Evolutionary conservation across 495 filamentous ascomycete genomes (phyloP).

Genomic region (Pyrenula massariospora): DNA sequence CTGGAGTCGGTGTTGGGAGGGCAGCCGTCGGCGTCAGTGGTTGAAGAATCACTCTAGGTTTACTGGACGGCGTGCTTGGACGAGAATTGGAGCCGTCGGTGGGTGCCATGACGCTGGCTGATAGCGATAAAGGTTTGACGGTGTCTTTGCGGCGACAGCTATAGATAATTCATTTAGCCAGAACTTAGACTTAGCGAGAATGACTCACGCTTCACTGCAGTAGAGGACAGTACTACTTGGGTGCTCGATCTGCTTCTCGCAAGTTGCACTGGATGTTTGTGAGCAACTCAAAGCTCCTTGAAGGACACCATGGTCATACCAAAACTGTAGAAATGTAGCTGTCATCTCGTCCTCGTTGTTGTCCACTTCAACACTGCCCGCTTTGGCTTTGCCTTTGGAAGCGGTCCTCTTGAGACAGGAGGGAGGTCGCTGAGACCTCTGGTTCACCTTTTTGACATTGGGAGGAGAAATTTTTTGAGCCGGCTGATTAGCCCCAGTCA

Average conservation of each 20-base stretch:
- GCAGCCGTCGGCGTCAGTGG: conserved; percentile 29
- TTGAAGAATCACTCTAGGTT: conserved; percentile 29
- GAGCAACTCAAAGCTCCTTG: not conserved
- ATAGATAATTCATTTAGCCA: conserved; percentile 4
- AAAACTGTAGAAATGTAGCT: conserved; percentile 54
- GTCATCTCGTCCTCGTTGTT: conserved; percentile 43
- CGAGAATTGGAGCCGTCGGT: conserved; percentile 9
- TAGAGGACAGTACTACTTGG: conserved; percentile 50
- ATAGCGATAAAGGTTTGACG: conserved; percentile 30
- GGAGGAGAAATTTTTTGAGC: conserved; percentile 8
- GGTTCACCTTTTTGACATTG: conserved; percentile 8
- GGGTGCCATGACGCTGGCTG: conserved; percentile 17
- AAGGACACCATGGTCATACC: conserved; percentile 31
- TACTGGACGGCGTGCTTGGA: conserved; percentile 24
- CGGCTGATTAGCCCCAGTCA: conserved; percentile 10
- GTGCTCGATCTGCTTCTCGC: conserved; percentile 54
- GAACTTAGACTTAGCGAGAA: conserved; percentile 1
- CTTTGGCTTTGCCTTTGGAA: conserved; percentile 2
- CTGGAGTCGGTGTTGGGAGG: conserved; percentile 13
- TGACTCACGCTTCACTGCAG: conserved; percentile 41
- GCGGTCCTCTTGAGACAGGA: conserved; percentile 4
- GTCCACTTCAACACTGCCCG: not conserved
- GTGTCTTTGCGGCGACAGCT: conserved; percentile 44
- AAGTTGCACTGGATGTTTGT: conserved; percentile 37
- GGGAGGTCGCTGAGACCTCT: conserved; percentile 7